Evolutionary conservation across 1,284 basidiomycete genomes (phyloP).

Genomic region (Moesziomyces sp.): DNA sequence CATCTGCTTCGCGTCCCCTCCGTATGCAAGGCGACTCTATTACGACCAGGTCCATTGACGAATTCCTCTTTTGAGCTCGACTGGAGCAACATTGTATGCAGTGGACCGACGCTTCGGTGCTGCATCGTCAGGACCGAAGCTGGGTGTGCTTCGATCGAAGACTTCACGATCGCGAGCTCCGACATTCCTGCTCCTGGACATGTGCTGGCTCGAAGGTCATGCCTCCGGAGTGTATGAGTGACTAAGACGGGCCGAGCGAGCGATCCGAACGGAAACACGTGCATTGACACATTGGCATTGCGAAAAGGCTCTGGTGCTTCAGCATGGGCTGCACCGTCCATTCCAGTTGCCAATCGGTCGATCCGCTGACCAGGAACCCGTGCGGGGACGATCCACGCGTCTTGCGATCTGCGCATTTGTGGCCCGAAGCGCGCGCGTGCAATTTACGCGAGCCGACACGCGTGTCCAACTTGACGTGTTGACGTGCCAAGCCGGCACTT

Average conservation of each 20-base stretch:
- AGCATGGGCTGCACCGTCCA: slow-evolving; percentile 15
- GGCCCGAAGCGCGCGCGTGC: no score
- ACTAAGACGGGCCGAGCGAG: no score
- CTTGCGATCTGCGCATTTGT: not conserved
- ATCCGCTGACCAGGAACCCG: slow-evolving; percentile 4
- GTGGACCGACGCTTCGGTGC: not conserved
- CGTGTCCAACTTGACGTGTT: not conserved
- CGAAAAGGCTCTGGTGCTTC: not conserved
- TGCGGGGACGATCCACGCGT: not conserved
- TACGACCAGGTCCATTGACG: not conserved
- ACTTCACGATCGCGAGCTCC: not conserved
- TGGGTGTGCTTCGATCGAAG: not conserved
- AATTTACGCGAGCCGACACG: not conserved
- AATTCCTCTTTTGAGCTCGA: no score
- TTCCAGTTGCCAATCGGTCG: slow-evolving; percentile 29
- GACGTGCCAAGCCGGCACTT: not conserved
- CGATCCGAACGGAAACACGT: not conserved
- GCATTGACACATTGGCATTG: no score
- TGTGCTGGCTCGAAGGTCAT: not conserved
- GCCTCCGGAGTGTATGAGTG: no score
- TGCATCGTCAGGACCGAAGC: not conserved
- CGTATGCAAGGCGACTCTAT: not conserved
- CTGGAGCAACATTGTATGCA: not conserved
- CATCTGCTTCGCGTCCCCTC: not conserved
- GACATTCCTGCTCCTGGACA: not conserved